Evolutionary conservation across 2,329 filamentous ascomycete species (phyloP).

Genomic region (Pyrenochaeta sp.): DNA sequence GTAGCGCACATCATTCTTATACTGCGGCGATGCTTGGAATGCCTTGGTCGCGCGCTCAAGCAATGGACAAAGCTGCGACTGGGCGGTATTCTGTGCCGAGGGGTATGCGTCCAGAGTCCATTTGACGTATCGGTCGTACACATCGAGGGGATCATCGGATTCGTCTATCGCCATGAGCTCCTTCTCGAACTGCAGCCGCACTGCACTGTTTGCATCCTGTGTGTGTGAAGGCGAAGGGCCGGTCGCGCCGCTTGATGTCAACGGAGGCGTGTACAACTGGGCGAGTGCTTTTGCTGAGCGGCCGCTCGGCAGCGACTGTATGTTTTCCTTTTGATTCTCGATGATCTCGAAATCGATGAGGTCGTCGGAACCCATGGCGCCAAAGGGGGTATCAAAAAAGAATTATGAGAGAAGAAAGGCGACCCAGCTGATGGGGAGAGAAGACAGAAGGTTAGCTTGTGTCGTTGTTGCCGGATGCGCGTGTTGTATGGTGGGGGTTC

Average conservation of each 20-base stretch:
- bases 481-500: conserved; percentile 22
- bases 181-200: conserved; percentile 83
- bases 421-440: conserved; percentile 1
- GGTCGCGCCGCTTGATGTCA: conserved; percentile 56
- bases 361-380: conserved; percentile 55
- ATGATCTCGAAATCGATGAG: conserved; percentile 82
- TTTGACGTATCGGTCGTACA: conserved; percentile 95
- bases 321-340: conserved; percentile 97
- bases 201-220: conserved; percentile 77
- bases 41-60: conserved; percentile 92
- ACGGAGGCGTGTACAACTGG: conserved; percentile 74
- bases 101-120: conserved; percentile 97
- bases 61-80: conserved; percentile 87
- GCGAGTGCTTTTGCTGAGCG: conserved; percentile 89
- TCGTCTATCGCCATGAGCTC: conserved; percentile 82
- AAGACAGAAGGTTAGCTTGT: conserved; percentile 20
- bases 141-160: conserved; percentile 91
- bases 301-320: conserved; percentile 87
- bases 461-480: conserved; percentile 23
- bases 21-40: conserved; percentile 84
- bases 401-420: conserved; percentile 22
- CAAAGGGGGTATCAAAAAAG: conserved; percentile 37
- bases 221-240: conserved; percentile 69
- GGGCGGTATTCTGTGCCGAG: conserved; percentile 86
- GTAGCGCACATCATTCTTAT: conserved; percentile 95